Evolutionary conservation across 306 rosid species (phyloP), one percentile per base, ranked within the genome.

Genomic region (Albizia julibrissin): DNA sequence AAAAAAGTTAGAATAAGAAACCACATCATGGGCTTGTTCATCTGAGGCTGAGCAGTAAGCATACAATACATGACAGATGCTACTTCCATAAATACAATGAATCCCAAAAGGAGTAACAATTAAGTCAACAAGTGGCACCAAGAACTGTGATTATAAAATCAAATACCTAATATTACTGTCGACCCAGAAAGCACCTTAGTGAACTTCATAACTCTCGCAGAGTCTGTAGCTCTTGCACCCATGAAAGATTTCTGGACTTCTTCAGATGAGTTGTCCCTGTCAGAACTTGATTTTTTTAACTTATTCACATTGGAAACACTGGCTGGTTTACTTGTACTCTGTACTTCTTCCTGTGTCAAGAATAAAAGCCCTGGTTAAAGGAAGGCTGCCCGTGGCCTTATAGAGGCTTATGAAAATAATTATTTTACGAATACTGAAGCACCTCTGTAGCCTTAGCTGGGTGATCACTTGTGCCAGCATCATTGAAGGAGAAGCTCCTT

Each of bases 201-300:
- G 93, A 93, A 91, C 93, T 93, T 93, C 86, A 85, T 74, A 44
- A 93, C 87, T 80, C 97, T 89, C 50, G 98, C 90, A 74, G 97
- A 87, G 84, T 93, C 98, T 16, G 93, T 93, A 75, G 98, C 91
- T 84, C 98, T 87, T 42, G 94, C 91, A 56, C 98, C 98, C 83
- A 85, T 78, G 62, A 80, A 22, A 58, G 91, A 85, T 73, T 85
- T 91, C 50, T 47, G 85, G 59, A 84, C 77, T 85, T 87, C 97
- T 83, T 89, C 88, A 37, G 91, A 69, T 52, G 77, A 42, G 82
- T 71, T 79, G 10, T 89, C 89, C 27, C 74, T 22, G 62, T 66
- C 24, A 6, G 84, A 90, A 42, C 67, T 75, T 26, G 90, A 85
- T 10, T 81, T 59, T 72, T 84, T 87, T 69, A 83, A 87, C 88